Conservation (phyloP, 2,329 filamentous ascomycete genomes). For the Apiospora aurea region DNA sequence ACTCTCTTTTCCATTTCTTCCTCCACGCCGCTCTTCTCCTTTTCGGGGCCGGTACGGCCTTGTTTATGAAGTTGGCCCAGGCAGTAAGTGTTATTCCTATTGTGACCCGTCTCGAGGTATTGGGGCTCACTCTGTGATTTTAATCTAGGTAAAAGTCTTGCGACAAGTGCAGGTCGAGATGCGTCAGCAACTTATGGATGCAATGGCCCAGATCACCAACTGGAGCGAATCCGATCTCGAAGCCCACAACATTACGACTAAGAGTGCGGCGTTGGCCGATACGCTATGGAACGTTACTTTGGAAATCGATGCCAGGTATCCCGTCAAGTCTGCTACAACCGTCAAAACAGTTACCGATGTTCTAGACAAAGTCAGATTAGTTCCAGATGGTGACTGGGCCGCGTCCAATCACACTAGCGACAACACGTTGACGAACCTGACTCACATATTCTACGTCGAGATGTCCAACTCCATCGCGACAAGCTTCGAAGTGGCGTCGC, state of each 20-base stretch:
- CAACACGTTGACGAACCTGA: too few relatives aligned
- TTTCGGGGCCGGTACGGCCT: conserved; percentile 65
- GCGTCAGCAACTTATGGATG: neutral
- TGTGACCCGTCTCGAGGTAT: too few relatives aligned
- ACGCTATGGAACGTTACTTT: neutral
- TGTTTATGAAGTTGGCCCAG: conserved; percentile 57
- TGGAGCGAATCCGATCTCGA: conserved; percentile 12
- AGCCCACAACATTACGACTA: neutral
- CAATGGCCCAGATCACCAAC: neutral
- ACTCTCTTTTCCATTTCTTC: conserved; percentile 66
- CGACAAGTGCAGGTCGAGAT: neutral
- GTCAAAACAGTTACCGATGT: neutral
- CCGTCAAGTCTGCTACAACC: neutral
- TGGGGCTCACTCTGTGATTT: too few relatives aligned
- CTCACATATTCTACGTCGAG: neutral
- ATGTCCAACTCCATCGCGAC: neutral
- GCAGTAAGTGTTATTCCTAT: conserved; percentile 27
- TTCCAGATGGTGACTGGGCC: neutral
- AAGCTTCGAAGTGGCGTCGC: too few relatives aligned
- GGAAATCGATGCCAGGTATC: neutral
- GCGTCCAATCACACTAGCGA: too few relatives aligned
- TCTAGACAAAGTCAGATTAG: neutral
- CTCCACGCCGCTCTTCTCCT: conserved; percentile 68
- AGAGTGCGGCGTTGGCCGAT: neutral
- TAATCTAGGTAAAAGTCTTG: too few relatives aligned